These are phyloP conservation scores for Ensete glaucum DNA, from an alignment of 176 grass and related monocot genomes.

Conservation along the genomic window DNA sequence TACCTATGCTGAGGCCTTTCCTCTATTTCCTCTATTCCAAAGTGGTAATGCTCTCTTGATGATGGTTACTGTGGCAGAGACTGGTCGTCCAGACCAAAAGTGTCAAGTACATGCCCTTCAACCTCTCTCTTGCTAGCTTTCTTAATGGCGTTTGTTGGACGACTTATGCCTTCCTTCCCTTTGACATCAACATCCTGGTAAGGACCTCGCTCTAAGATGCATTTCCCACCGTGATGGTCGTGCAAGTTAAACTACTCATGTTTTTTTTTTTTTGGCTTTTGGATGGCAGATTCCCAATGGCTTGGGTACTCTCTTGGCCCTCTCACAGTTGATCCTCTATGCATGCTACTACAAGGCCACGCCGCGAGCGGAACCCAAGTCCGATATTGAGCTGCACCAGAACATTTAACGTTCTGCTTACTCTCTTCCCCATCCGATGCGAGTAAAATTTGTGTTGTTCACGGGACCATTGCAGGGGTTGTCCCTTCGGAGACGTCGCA, in stretches of 20 bases:
- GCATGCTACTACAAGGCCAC: conserved; percentile 41
- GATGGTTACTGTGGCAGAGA: conserved; percentile 17
- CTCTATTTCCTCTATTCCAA: too few species aligned
- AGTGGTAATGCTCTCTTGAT: not conserved
- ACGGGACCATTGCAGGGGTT: too few species aligned
- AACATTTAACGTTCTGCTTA: not conserved
- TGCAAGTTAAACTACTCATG: not conserved
- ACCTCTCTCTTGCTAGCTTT: conserved; percentile 38
- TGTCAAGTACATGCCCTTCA: conserved; percentile 69
- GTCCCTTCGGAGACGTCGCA: too few species aligned
- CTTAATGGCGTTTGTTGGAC: conserved; percentile 66
- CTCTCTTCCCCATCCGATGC: too few species aligned
- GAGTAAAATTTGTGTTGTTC: too few species aligned
- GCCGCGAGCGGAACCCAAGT: not conserved
- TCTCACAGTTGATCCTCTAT: conserved; percentile 59
- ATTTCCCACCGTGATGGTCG: too few species aligned
- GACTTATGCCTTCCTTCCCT: conserved; percentile 56
- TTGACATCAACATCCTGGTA: conserved; percentile 57
- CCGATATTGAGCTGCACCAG: not conserved
- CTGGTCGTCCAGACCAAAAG: conserved; percentile 57
- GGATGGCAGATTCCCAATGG: conserved; percentile 51
- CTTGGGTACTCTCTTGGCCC: conserved; percentile 36
- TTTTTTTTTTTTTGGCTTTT: not conserved
- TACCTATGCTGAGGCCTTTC: too few species aligned
- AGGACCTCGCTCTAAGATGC: not conserved